phyloP scores from a whole-genome alignment of 345 rosid species.

The Eucalyptus erythrocorys region DNA sequence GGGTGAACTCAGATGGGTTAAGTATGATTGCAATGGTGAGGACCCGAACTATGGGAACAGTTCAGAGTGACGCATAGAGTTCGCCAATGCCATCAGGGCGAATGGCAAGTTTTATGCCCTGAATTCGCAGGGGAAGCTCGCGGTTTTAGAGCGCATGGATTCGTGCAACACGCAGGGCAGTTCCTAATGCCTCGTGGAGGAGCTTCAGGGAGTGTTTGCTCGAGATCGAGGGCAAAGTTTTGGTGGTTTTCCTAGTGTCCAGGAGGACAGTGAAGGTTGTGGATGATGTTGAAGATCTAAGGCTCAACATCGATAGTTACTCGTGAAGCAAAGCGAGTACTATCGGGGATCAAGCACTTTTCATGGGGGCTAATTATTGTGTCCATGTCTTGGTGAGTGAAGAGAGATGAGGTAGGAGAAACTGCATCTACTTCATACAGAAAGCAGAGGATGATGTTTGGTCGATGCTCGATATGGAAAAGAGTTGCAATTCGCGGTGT shows the following conservation, averaged over 20 bases:
- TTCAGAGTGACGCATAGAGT: neutral
- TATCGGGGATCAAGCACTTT: slow-evolving; percentile 1
- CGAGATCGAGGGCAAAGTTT: slow-evolving; percentile 9
- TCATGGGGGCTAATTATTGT: slow-evolving; percentile 8
- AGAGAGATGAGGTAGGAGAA: slow-evolving; percentile 1
- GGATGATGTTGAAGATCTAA: slow-evolving; percentile 11
- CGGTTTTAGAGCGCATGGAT: slow-evolving; percentile 1
- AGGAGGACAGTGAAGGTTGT: neutral
- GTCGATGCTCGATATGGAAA: neutral
- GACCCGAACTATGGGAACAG: slow-evolving; percentile 4
- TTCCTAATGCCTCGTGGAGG: neutral
- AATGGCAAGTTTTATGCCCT: slow-evolving; percentile 15
- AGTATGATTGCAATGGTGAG: neutral
- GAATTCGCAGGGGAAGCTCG: slow-evolving; percentile 16
- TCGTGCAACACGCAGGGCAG: neutral
- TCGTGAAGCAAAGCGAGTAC: slow-evolving; percentile 1
- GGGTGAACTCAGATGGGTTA: neutral
- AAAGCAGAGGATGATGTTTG: neutral
- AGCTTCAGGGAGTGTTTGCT: slow-evolving; percentile 15
- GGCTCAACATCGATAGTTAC: neutral
- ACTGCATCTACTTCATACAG: neutral
- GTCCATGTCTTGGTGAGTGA: slow-evolving; percentile 1
- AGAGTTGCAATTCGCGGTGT: neutral
- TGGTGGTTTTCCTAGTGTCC: slow-evolving; percentile 8
- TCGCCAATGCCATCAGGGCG: slow-evolving; percentile 12